Evolutionary conservation across 192 early-diverging fungal genomes (phyloP), one percentile per base, ranked within the genome.

Genomic region (Podila horticola): DNA sequence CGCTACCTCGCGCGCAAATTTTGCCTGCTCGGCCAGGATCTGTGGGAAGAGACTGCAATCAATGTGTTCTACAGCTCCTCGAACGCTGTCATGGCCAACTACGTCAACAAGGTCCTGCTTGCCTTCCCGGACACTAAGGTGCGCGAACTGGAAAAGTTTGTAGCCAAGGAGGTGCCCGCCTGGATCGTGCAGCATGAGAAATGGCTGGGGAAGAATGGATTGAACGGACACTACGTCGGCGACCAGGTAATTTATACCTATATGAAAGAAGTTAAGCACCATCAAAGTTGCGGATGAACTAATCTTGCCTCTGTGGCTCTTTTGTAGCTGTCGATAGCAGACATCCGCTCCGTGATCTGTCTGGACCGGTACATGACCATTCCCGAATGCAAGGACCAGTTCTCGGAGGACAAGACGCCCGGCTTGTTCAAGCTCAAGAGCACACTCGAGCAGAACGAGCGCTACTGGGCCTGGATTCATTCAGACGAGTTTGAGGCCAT

Each of bases 1-100:
- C 74, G 86, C 3, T 88, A 87, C 30, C 74, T 90, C 4, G 85
- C 85, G n/a, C 64, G 64, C 22, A 87, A 84, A 55, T 82, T 83
- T 51, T 51, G 41, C 3, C 38, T 90, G 1, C 64, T 73, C 31
- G 81, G 73, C 24, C 12, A 26, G 2, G 79, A 83, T 50, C 34
- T 57, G n/a, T 70, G 74, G 51, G 75, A 72, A 20, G 64, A 79
- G 60, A 87, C 84, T 0, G 74, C 71, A 13, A 75, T 84, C 71
- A 74, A 79, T 22, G 74, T 76, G 2, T 76, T 76, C 31, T 76
- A 76, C 34, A 49, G 59, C 31, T 70, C 64, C 12, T 71, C 75
- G 10, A 79, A 79, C 51, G 69, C 75, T 0, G 59, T 79, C 26
- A 67, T 79, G 64, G 65, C 75, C 0, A 19, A 62, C 30, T 79